These are phyloP conservation scores for Xylaria sp. DNA, from an alignment of 2,329 filamentous ascomycete species.

Conservation along the genomic window DNA sequence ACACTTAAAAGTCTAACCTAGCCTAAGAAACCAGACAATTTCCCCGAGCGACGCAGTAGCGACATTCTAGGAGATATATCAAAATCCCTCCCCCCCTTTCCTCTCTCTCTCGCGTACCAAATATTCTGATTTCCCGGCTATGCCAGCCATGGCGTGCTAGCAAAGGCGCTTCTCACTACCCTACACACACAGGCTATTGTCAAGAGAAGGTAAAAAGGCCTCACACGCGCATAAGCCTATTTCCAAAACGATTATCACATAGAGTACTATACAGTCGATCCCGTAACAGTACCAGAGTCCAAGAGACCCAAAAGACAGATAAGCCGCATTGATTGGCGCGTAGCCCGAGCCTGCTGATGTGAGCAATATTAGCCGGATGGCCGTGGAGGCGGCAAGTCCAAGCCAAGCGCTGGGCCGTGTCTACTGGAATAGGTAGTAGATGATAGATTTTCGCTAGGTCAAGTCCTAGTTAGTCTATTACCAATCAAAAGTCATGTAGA, in stretches of 20 bases:
- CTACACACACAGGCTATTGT: slow-evolving; percentile 30
- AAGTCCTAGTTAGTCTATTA: not conserved
- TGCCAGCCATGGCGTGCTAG: slow-evolving; percentile 15
- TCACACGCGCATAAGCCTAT: slow-evolving; percentile 25
- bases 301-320: not conserved
- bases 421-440: not conserved
- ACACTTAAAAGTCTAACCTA: too few relatives aligned
- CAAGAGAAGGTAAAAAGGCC: slow-evolving; percentile 27
- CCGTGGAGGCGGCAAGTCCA: slow-evolving; percentile 15
- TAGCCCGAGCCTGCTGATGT: slow-evolving; percentile 18
- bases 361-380: slow-evolving; percentile 25
- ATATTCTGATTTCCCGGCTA: slow-evolving; percentile 23
- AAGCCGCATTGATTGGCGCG: slow-evolving; percentile 12
- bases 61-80: slow-evolving; percentile 12
- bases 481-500: not conserved
- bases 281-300: not conserved
- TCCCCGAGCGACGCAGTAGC: not conserved
- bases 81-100: not conserved
- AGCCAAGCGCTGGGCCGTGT: not conserved
- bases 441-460: not conserved
- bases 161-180: slow-evolving; percentile 13
- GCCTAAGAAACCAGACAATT: not conserved
- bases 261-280: slow-evolving; percentile 14
- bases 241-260: slow-evolving; percentile 24
- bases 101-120: slow-evolving; percentile 9